phyloP scores from a whole-genome alignment of 1,284 basidiomycete genomes.

The Fomitiporia mediterranea region DNA sequence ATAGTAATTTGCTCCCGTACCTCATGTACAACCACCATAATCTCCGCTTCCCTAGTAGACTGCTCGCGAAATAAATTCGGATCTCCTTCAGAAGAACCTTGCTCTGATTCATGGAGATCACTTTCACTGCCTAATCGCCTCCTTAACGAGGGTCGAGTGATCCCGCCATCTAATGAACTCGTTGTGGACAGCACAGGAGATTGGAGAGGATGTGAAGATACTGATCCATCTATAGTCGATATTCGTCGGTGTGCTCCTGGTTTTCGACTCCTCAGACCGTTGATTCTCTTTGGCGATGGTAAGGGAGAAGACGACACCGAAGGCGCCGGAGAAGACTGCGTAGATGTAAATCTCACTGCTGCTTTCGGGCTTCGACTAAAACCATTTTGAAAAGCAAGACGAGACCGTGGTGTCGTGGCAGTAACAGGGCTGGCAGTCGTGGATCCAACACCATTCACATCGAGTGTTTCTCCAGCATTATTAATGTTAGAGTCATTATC shows the following conservation, averaged over 20 bases:
- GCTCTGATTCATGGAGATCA: background rate
- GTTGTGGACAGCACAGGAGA: background rate
- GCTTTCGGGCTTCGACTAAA: background rate
- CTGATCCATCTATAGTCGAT: constrained; percentile 6
- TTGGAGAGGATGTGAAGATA: constrained; percentile 15
- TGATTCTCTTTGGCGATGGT: background rate
- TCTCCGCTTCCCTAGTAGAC: constrained; percentile 6
- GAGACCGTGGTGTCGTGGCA: background rate
- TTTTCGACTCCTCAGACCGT: constrained; percentile 15
- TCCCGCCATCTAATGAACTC: background rate
- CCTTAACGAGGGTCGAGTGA: constrained; percentile 11
- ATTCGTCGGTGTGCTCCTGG: constrained; percentile 4
- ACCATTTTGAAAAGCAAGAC: background rate
- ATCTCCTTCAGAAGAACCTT: background rate
- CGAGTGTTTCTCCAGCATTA: too few relatives aligned
- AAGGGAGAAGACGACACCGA: background rate
- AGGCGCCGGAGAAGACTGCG: background rate
- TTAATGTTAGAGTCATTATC: background rate
- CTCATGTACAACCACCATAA: constrained; percentile 18
- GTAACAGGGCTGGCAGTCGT: background rate
- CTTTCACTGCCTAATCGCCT: constrained; percentile 6
- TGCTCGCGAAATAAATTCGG: background rate
- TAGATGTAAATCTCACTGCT: background rate
- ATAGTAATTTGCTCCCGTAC: background rate
- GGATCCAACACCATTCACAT: too few relatives aligned